Conservation (phyloP, 139 green algal species). For the Chlorella ohadii region DNA sequence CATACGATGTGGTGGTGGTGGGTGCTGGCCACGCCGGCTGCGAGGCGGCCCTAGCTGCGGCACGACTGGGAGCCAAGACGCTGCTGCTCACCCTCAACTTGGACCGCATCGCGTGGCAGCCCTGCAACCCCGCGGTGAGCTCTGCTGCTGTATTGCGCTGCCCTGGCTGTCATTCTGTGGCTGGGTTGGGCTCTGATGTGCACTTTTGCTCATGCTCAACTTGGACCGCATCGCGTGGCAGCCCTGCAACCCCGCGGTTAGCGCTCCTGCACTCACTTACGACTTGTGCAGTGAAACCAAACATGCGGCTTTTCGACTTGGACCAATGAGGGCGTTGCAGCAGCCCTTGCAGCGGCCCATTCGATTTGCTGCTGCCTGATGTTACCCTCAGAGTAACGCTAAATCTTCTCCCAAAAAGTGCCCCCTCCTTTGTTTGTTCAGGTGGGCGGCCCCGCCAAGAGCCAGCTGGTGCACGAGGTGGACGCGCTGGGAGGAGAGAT, state of each 20-base stretch:
- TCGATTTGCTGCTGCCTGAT: too few relatives aligned
- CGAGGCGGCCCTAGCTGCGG: conserved; percentile 94
- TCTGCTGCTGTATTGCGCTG: too few relatives aligned
- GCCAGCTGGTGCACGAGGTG: conserved; percentile 95
- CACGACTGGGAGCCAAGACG: conserved; percentile 85
- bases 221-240: conserved; percentile 98
- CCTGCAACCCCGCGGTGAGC: conserved; percentile 80
- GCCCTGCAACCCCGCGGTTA: conserved; percentile 84
- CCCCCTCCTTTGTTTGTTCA: too few relatives aligned
- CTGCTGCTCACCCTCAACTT: conserved; percentile 96
- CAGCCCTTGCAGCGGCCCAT: too few relatives aligned
- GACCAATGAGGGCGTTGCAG: too few relatives aligned
- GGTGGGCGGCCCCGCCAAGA: conserved; percentile 94
- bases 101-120: conserved; percentile 97
- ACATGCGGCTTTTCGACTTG: too few relatives aligned
- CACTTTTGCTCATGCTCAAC: conserved; percentile 96
- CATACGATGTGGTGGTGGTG: conserved; percentile 57
- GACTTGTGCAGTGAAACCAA: too few relatives aligned
- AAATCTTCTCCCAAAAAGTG: too few relatives aligned
- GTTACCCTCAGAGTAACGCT: too few relatives aligned
- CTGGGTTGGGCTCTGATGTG: too few relatives aligned
- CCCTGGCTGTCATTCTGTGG: too few relatives aligned
- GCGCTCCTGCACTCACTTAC: too few relatives aligned
- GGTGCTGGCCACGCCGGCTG: conserved; percentile 96
- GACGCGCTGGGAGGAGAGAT: conserved; percentile 97